phyloP scores from a whole-genome alignment of 2,329 filamentous ascomycete species.

The Nannizzia gypsea region DNA sequence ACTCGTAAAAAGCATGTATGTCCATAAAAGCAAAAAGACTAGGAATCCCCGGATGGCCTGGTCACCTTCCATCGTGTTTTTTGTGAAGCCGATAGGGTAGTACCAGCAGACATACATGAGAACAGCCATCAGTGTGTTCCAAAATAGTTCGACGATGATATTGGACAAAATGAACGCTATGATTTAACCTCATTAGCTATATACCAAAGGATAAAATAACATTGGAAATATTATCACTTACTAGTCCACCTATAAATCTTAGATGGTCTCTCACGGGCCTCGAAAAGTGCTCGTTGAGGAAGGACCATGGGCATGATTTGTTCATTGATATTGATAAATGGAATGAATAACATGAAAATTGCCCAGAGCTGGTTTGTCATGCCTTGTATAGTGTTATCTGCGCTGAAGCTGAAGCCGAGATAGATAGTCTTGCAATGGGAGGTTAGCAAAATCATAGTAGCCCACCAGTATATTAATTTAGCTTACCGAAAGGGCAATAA shows the following conservation, averaged over 20 bases:
- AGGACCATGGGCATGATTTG: constrained; percentile 49
- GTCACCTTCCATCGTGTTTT: constrained; percentile 29
- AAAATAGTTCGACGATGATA: constrained; percentile 60
- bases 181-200: too few relatives aligned
- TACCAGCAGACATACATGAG: constrained; percentile 56
- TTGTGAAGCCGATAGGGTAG: constrained; percentile 46
- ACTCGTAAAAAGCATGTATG: constrained; percentile 58
- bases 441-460: too few relatives aligned
- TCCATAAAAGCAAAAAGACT: constrained; percentile 51
- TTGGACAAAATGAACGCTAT: constrained; percentile 54
- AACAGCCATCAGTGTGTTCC: constrained; percentile 48
- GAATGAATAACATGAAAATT: constrained; percentile 72
- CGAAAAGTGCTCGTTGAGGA: constrained; percentile 47
- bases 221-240: not conserved
- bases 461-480: too few relatives aligned
- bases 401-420: constrained; percentile 71
- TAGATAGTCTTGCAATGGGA: too few relatives aligned
- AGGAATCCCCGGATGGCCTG: constrained; percentile 47
- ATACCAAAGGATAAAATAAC: too few relatives aligned
- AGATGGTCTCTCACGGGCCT: constrained; percentile 48
- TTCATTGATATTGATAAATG: constrained; percentile 52
- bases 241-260: constrained; percentile 59
- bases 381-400: constrained; percentile 62
- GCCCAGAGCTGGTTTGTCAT: constrained; percentile 84
- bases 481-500: constrained; percentile 46